Evolutionary conservation across 352 stramenopile species (phyloP), one percentile per base, ranked within the genome.

Genomic region (Blastocystis sp.): DNA sequence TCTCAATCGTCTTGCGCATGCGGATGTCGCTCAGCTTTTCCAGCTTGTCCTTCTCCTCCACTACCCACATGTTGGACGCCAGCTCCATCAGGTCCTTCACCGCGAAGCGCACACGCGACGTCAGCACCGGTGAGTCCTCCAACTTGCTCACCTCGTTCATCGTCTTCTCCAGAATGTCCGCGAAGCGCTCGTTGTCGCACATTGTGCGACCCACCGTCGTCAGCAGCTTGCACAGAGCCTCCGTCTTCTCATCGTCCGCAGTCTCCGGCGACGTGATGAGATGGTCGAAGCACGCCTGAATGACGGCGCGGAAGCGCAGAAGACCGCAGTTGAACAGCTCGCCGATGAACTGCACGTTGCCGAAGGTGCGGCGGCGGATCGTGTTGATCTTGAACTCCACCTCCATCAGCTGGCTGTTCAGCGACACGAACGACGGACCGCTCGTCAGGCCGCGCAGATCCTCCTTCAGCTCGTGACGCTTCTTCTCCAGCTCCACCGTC

Each of bases 81-180:
- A 97, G 88, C 44, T 97, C 94, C 84, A 98, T 93, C 36, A 97
- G 89, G 89, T 97, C 94, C 75, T 93, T 92, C 87, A 97, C 95
- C 92, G 96, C 96, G 87, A 98, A 98, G 61, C 91, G 91, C 76
- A 96, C 95, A 88, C 94, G 91, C 14, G 88, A 88, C 38, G 76
- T 88, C 11, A 92, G 79, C 40, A 65, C 84, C 53, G 90, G 89
- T 32, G 89, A 88, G 4, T 88, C 86, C 38, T 87, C 89, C 2
- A 93, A 57, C 18, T 61, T 53, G 38, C 88, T 29, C 56, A 93
- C 91, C 53, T 91, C 90, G 1, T 61, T 27, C 86, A 93, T 92
- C 42, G 90, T 92, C 40, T 89, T 69, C n/a, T 88, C 87, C 87
- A 93, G 90, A 27, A 90, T 89, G 51, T 79, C 46, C 6, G 86